A percentile compares a stretch with the other conserved stretches of the same genome.
These are phyloP conservation scores for Xanthoceras sorbifolium DNA, from an alignment of 345 rosid species.

Conservation along the genomic window DNA sequence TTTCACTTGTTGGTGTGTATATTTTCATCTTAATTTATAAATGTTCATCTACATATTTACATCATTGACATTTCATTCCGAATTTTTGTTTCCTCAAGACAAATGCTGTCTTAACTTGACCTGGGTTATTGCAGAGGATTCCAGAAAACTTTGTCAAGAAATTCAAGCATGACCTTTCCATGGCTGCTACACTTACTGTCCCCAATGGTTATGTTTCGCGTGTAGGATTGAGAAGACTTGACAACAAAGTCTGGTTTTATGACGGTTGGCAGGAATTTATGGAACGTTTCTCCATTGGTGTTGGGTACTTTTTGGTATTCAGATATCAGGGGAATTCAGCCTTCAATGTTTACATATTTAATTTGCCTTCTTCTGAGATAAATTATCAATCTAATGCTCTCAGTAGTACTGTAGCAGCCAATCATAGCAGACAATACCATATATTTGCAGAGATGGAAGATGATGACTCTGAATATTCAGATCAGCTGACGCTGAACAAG, in stretches of 20 bases:
- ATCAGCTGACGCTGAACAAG: slow-evolving; percentile 32
- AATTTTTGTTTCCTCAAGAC: background rate
- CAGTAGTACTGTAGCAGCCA: slow-evolving; percentile 30
- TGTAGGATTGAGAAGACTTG: slow-evolving; percentile 70
- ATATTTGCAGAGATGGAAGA: slow-evolving; percentile 76
- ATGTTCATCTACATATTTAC: background rate
- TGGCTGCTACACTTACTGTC: slow-evolving; percentile 68
- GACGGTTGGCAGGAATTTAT: slow-evolving; percentile 89
- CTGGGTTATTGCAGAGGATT: slow-evolving; percentile 66
- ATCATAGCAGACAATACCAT: slow-evolving; percentile 58
- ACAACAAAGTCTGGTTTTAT: slow-evolving; percentile 73
- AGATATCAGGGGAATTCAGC: slow-evolving; percentile 84
- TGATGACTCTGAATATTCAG: slow-evolving; percentile 48
- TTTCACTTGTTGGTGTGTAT: slow-evolving; percentile 5
- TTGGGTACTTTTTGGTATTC: slow-evolving; percentile 78
- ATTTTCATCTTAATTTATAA: background rate
- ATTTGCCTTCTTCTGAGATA: slow-evolving; percentile 68
- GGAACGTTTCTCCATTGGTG: slow-evolving; percentile 65
- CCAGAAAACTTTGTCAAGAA: slow-evolving; percentile 78
- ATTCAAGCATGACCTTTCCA: slow-evolving; percentile 71
- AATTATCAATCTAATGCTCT: slow-evolving; percentile 54
- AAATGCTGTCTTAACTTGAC: slow-evolving; percentile 20
- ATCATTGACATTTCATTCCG: background rate
- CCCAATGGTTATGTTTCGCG: slow-evolving; percentile 79
- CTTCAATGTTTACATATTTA: slow-evolving; percentile 74